Conservation (phyloP, 352 stramenopile species). For the Pythium aristosporum region DNA sequence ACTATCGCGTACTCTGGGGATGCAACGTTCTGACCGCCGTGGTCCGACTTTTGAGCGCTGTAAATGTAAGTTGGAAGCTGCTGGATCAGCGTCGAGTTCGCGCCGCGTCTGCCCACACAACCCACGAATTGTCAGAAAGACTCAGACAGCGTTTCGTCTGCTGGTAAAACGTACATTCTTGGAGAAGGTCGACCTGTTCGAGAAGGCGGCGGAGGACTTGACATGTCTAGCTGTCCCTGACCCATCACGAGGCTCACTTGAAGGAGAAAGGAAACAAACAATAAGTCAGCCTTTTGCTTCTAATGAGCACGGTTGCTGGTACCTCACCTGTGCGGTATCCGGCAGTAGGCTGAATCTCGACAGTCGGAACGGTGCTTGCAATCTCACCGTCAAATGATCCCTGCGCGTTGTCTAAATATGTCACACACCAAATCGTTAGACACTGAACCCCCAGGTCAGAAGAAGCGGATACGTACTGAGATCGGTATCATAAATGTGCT, state of each 20-base stretch:
- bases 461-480: slow-evolving; percentile 46
- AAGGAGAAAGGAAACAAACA: background rate
- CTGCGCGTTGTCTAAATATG: slow-evolving; percentile 26
- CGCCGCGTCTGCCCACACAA: slow-evolving; percentile 44
- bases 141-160: background rate
- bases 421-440: background rate
- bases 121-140: background rate
- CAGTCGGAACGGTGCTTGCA: slow-evolving; percentile 17
- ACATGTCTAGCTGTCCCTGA: slow-evolving; percentile 27
- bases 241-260: slow-evolving; percentile 61
- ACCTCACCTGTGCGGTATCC: slow-evolving; percentile 39
- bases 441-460: background rate
- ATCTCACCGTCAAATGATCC: slow-evolving; percentile 31
- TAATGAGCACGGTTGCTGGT: background rate
- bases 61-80: slow-evolving; percentile 84
- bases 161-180: slow-evolving; percentile 24
- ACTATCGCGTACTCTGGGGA: slow-evolving; percentile 57
- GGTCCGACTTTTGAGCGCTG: slow-evolving; percentile 43
- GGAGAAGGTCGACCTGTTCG: slow-evolving; percentile 33
- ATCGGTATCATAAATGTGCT: slow-evolving; percentile 85
- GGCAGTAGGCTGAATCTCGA: slow-evolving; percentile 32
- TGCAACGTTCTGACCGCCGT: slow-evolving; percentile 24
- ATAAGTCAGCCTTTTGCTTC: background rate
- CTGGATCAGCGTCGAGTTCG: slow-evolving; percentile 61
- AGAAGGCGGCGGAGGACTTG: slow-evolving; percentile 21